Conservation (phyloP, 169 alveolate genomes). For the Cryptosporidium tyzzeri region DNA sequence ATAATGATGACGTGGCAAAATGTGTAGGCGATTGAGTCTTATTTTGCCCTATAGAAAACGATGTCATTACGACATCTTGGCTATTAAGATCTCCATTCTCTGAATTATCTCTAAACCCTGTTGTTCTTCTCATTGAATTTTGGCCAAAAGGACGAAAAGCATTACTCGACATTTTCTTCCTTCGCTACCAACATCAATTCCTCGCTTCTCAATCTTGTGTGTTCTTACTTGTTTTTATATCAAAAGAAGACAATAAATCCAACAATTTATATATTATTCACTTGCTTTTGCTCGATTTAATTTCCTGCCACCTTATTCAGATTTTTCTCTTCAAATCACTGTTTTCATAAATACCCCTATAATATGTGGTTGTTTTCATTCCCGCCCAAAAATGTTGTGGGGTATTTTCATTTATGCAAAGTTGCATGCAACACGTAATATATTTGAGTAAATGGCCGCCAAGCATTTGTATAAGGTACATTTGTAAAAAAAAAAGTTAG, state of each 20-base stretch:
- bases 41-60: conserved; percentile 19
- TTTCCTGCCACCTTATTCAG: neutral
- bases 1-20: conserved; percentile 65
- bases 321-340: neutral
- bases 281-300: neutral
- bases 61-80: conserved; percentile 22
- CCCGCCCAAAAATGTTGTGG: conserved; percentile 40
- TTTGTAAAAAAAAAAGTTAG: too few relatives aligned
- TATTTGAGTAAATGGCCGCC: neutral
- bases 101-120: conserved; percentile 10
- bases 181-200: neutral
- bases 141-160: conserved; percentile 24
- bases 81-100: conserved; percentile 36
- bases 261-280: neutral
- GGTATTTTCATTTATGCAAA: conserved; percentile 27
- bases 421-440: conserved; percentile 18
- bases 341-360: conserved; percentile 7
- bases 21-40: conserved; percentile 63
- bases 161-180: conserved; percentile 17
- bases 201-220: neutral
- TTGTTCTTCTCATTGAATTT: conserved; percentile 15
- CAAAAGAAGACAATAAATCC: neutral
- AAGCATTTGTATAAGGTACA: too few relatives aligned
- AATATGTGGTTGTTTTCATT: neutral
- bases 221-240: neutral